Evolutionary conservation across 176 grass and related monocot species (phyloP).

Genomic region (Avena insularis): DNA sequence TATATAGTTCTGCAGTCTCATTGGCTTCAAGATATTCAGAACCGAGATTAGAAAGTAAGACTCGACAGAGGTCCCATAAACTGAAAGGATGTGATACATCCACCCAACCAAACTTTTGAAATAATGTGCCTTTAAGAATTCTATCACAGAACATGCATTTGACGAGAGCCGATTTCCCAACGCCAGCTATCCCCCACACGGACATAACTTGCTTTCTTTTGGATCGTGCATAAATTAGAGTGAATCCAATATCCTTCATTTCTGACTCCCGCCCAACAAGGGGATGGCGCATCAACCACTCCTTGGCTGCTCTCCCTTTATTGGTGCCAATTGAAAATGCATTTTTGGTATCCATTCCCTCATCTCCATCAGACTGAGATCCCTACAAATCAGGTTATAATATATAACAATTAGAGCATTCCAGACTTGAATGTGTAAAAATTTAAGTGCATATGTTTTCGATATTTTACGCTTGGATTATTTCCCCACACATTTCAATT

Average conservation of each 20-base stretch:
- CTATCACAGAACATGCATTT: background rate
- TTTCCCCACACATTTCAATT: too few species aligned
- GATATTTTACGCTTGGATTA: too few species aligned
- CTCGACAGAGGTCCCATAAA: background rate
- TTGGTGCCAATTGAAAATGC: background rate
- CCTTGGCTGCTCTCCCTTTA: background rate
- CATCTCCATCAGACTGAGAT: background rate
- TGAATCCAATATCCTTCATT: background rate
- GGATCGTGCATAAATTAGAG: background rate
- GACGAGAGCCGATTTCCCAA: slow-evolving; percentile 16
- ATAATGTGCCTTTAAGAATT: background rate
- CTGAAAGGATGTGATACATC: slow-evolving; percentile 4
- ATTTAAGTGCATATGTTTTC: too few species aligned
- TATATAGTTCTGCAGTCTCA: background rate
- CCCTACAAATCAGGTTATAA: background rate
- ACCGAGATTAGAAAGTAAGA: background rate
- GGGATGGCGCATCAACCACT: background rate
- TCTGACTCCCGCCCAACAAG: background rate
- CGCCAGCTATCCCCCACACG: slow-evolving; percentile 17
- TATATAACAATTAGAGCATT: too few species aligned
- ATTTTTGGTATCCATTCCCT: background rate
- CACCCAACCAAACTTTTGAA: slow-evolving; percentile 1
- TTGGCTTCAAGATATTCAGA: background rate
- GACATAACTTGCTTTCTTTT: background rate
- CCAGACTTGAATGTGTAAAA: too few species aligned